Evolutionary conservation across 805 yeast genomes (phyloP).

Genomic region (Teunomyces barrocoloradensis): DNA sequence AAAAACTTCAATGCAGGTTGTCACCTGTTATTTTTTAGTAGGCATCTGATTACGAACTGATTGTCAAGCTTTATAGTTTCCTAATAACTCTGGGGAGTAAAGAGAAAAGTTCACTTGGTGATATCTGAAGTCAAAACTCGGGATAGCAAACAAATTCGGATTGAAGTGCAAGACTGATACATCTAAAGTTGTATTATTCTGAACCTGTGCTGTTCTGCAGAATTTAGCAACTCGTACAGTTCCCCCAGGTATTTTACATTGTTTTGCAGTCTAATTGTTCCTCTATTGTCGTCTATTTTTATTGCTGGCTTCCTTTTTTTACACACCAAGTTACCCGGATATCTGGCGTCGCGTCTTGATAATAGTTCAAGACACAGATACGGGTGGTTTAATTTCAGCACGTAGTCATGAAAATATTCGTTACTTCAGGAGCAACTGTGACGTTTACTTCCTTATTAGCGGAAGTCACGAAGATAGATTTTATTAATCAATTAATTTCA

Average conservation of each 20-base stretch:
- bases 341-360: not conserved
- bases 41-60: not conserved
- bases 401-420: conserved; percentile 34
- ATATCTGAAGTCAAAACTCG: no score
- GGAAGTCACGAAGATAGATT: conserved; percentile 32
- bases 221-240: not conserved
- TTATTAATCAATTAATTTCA: conserved; percentile 33
- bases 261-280: not conserved
- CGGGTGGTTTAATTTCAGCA: not conserved
- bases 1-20: not conserved
- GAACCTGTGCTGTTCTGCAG: not conserved
- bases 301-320: not conserved
- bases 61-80: not conserved
- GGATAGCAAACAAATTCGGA: no score
- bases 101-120: not conserved
- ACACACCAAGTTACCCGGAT: not conserved
- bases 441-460: conserved; percentile 63
- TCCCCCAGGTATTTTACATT: not conserved
- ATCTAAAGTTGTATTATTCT: not conserved
- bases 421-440: conserved; percentile 91
- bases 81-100: not conserved
- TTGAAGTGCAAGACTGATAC: no score
- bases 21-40: not conserved
- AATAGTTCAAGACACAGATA: not conserved
- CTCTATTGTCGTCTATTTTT: not conserved